Conservation (phyloP, 2,329 filamentous ascomycete genomes). For the Paracamarosporium sp. region DNA sequence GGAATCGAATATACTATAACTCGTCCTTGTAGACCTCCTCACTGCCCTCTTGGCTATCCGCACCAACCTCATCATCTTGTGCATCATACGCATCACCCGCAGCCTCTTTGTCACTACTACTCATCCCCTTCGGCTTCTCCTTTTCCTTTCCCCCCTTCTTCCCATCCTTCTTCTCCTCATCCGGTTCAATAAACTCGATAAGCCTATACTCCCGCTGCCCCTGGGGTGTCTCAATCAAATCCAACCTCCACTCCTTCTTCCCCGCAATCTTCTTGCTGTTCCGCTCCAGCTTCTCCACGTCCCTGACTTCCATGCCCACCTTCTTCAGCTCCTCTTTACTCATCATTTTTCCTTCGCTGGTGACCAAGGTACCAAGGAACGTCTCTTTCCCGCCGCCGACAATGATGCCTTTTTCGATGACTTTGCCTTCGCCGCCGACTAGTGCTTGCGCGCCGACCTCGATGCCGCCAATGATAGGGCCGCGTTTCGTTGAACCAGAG, state of each 20-base stretch:
- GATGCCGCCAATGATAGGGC: conserved; percentile 62
- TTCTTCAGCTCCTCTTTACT: conserved; percentile 72
- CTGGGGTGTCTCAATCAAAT: conserved; percentile 74
- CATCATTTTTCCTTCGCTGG: conserved; percentile 68
- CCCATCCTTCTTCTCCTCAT: conserved; percentile 48
- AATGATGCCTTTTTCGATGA: conserved; percentile 61
- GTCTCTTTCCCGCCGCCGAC: conserved; percentile 61
- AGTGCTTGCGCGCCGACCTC: conserved; percentile 64
- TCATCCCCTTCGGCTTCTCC: conserved; percentile 55
- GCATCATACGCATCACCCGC: too few relatives aligned
- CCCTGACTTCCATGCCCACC: conserved; percentile 69
- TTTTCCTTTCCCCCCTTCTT: conserved; percentile 28
- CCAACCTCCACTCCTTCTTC: conserved; percentile 78
- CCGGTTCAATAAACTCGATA: conserved; percentile 63
- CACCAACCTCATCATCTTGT: conserved; percentile 24
- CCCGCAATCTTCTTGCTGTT: conserved; percentile 73
- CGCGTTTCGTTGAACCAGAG: conserved; percentile 42
- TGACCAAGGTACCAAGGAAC: conserved; percentile 59
- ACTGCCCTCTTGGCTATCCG: conserved; percentile 42
- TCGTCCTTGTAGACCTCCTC: conserved; percentile 52
- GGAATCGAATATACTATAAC: conserved; percentile 39
- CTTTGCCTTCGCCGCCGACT: conserved; percentile 62
- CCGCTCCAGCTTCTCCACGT: conserved; percentile 72
- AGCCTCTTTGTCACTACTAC: conserved; percentile 22
- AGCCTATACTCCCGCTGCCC: conserved; percentile 71